A percentile compares a stretch with the other conserved stretches of the same genome.
Evolutionary conservation across 1,139 yeast species (phyloP).

Genomic region (Pneumocystis carinii): DNA sequence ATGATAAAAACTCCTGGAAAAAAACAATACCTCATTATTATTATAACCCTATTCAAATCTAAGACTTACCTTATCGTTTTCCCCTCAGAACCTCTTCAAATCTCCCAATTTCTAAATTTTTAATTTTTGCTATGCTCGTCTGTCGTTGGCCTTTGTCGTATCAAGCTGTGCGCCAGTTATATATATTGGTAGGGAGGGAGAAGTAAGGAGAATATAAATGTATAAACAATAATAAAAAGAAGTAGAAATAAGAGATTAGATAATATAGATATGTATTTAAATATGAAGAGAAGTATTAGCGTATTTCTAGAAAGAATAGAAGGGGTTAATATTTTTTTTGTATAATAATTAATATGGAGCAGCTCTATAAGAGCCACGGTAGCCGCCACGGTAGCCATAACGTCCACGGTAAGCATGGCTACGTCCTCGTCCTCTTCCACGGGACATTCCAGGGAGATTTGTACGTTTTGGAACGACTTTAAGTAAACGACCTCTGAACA

Average conservation of each 20-base stretch:
- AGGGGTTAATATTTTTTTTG: background rate
- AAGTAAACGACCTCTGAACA: slow-evolving; percentile 52
- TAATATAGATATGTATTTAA: too few species aligned
- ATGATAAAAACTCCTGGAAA: background rate
- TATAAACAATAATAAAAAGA: background rate
- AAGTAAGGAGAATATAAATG: too few species aligned
- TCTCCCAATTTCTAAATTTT: background rate
- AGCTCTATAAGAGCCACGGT: slow-evolving; percentile 3
- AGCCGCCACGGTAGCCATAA: slow-evolving; percentile 14
- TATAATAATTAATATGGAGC: background rate
- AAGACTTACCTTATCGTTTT: background rate
- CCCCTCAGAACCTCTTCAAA: too few species aligned
- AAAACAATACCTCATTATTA: background rate
- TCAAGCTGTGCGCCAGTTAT: too few species aligned
- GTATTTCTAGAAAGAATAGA: too few species aligned
- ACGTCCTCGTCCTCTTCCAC: slow-evolving; percentile 31
- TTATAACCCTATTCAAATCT: background rate
- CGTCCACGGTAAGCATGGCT: slow-evolving; percentile 32
- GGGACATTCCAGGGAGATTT: slow-evolving; percentile 50
- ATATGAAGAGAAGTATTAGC: too few species aligned
- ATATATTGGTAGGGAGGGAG: too few species aligned
- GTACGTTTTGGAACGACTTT: slow-evolving; percentile 68
- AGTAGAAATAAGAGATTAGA: background rate
- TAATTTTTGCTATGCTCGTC: background rate
- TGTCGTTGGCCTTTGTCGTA: too few species aligned